Conservation (phyloP, 768 basidiomycete species). For the Amanita subjunquillea region DNA sequence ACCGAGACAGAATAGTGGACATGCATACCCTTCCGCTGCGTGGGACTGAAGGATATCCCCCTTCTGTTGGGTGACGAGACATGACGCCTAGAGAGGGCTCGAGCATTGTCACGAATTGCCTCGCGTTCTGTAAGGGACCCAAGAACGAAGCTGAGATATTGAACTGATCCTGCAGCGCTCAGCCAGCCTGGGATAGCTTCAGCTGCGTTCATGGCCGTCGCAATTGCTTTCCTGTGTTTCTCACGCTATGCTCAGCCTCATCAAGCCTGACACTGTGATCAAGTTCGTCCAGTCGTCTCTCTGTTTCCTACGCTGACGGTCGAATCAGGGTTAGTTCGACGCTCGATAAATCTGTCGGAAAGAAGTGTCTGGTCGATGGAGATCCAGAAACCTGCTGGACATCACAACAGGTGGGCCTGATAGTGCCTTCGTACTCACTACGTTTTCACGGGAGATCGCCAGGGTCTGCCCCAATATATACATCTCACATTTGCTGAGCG, state of each 20-base stretch:
- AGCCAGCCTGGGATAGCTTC: conserved; percentile 22
- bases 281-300: conserved; percentile 28
- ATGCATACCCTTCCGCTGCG: conserved; percentile 8
- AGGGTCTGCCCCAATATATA: conserved; percentile 74
- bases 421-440: neutral
- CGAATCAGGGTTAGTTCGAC: conserved; percentile 65
- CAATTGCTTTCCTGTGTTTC: neutral
- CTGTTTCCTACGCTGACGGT: neutral
- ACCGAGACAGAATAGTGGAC: conserved; percentile 46
- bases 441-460: neutral
- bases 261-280: conserved; percentile 33
- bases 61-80: conserved; percentile 16
- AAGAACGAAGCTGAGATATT: conserved; percentile 21
- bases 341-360: conserved; percentile 62
- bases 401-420: conserved; percentile 51
- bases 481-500: conserved; percentile 47
- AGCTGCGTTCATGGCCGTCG: conserved; percentile 3
- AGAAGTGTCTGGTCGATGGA: conserved; percentile 59
- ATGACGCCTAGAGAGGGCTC: conserved; percentile 16
- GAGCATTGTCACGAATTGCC: conserved; percentile 19
- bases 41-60: conserved; percentile 7
- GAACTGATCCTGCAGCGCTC: conserved; percentile 9
- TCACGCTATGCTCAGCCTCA: conserved; percentile 18
- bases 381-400: conserved; percentile 81
- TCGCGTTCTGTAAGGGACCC: conserved; percentile 24